A percentile compares a stretch with the other conserved stretches of the same genome.
Evolutionary conservation across 1,284 basidiomycete genomes (phyloP).

Genomic region (Hemileia vastatrix): DNA sequence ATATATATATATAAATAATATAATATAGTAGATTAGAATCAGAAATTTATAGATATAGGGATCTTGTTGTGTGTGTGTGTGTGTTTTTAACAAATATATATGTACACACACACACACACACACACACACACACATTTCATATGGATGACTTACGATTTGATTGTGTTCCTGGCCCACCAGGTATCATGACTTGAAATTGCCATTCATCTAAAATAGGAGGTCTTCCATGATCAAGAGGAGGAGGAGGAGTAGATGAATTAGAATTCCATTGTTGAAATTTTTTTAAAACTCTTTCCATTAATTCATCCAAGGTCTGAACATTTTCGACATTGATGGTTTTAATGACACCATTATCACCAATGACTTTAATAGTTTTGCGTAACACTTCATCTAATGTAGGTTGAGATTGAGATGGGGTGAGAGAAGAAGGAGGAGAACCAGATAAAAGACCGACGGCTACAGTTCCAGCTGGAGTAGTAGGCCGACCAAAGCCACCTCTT

Average conservation of each 20-base stretch:
- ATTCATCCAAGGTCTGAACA: conserved; percentile 67
- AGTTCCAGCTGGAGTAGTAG: conserved; percentile 29
- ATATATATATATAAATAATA: no score
- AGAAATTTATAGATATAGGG: no score
- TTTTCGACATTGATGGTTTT: conserved; percentile 69
- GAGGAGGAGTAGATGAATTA: neutral
- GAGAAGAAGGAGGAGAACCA: no score
- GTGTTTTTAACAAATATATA: no score
- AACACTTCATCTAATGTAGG: conserved; percentile 63
- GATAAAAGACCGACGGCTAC: no score
- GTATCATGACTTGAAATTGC: no score
- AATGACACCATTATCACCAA: conserved; percentile 62
- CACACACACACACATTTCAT: no score
- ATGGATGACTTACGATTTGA: no score
- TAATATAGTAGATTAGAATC: no score
- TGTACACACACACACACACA: no score
- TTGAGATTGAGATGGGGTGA: conserved; percentile 41
- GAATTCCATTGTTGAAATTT: conserved; percentile 60
- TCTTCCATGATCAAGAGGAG: neutral
- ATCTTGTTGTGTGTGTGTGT: no score
- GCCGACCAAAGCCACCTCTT: conserved; percentile 50
- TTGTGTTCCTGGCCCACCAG: no score
- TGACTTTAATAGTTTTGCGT: conserved; percentile 73
- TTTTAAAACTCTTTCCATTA: conserved; percentile 71
- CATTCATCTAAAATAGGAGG: neutral